Evolutionary conservation across 345 rosid species (phyloP), one percentile per base, ranked within the genome.

Genomic region (Hypericum perforatum): DNA sequence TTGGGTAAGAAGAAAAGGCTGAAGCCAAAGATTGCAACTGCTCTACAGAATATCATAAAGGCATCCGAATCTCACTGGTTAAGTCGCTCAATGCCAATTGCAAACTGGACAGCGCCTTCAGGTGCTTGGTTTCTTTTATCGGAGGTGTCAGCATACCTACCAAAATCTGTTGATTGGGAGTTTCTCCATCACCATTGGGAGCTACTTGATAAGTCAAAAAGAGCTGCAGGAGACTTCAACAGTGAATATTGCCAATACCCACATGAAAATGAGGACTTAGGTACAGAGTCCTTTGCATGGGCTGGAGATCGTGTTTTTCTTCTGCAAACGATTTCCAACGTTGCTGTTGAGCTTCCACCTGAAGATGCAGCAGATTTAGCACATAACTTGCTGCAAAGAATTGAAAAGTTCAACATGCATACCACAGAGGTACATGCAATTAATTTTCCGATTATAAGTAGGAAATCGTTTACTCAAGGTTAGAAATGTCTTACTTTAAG

Each of bases 61-160:
- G 63, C 77, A 50, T 92, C 91, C 37, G 94, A 88, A 72, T 75
- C 85, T 67, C 60, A 78, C n/a, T 92, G 96, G 98, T 64, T 83
- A 69, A 77, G 74, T 49, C 76, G 71, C 39, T 83, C 82, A 39
- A 57, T 68, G 87, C 81, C 95, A 2, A 80, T 85, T 10, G 77
- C 80, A 49, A 82, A 78, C 71, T 88, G 98, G 98, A 81, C 88
- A 40, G 96, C 96, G 36, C 95, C 96, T 60, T 66, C 82, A 42
- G 98, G 98, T 69, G 85, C 94, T 61, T 88, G 98, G 98, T 66
- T 92, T 67, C 96, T 92, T 74, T 78, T 92, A n/a, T 81, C 96
- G 15, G 96, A 85, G 78, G 82, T 88, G 60, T 88, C 96, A 11
- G 63, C 64, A 44, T 76, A 66, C 66, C 86, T 88, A 59, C 63